These are phyloP conservation scores for Schizopora paradoxa DNA, from an alignment of 1,284 basidiomycete genomes.

Conservation along the genomic window DNA sequence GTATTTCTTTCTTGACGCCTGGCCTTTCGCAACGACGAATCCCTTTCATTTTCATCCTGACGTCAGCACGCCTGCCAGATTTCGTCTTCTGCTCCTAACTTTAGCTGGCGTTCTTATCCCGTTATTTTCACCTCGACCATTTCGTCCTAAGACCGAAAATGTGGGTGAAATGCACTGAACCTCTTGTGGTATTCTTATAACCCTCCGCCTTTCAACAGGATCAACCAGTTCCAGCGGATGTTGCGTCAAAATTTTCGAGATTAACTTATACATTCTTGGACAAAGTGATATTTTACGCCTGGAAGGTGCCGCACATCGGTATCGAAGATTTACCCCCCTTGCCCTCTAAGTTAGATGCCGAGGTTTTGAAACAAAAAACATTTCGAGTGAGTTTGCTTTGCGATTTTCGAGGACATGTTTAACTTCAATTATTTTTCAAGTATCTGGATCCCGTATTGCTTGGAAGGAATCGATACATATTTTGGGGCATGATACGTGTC, in stretches of 20 bases:
- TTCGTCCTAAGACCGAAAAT: slow-evolving; percentile 36
- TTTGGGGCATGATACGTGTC: slow-evolving; percentile 6
- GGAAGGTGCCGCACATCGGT: slow-evolving; percentile 13
- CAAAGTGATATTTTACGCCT: slow-evolving; percentile 26
- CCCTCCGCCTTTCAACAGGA: background rate
- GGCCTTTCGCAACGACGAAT: slow-evolving; percentile 40
- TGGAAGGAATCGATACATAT: slow-evolving; percentile 5
- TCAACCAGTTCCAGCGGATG: slow-evolving; percentile 34
- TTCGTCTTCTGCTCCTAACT: slow-evolving; percentile 34
- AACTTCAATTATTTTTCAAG: background rate
- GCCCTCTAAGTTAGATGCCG: slow-evolving; percentile 34
- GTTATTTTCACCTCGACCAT: slow-evolving; percentile 38
- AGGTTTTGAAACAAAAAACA: slow-evolving; percentile 27
- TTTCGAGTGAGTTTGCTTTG: slow-evolving; percentile 8
- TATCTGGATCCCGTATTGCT: slow-evolving; percentile 6
- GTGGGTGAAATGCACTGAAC: slow-evolving; percentile 20
- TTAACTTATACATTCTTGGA: slow-evolving; percentile 37
- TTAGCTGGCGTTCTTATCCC: slow-evolving; percentile 39
- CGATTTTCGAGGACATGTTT: background rate
- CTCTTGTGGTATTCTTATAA: background rate
- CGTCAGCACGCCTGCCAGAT: slow-evolving; percentile 32
- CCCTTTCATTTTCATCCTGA: slow-evolving; percentile 35
- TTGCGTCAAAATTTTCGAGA: slow-evolving; percentile 30
- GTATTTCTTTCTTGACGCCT: slow-evolving; percentile 46
- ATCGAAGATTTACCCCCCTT: slow-evolving; percentile 28